Evolutionary conservation across 2,329 filamentous ascomycete species (phyloP).

Genomic region (Phialophora verrucosa): DNA sequence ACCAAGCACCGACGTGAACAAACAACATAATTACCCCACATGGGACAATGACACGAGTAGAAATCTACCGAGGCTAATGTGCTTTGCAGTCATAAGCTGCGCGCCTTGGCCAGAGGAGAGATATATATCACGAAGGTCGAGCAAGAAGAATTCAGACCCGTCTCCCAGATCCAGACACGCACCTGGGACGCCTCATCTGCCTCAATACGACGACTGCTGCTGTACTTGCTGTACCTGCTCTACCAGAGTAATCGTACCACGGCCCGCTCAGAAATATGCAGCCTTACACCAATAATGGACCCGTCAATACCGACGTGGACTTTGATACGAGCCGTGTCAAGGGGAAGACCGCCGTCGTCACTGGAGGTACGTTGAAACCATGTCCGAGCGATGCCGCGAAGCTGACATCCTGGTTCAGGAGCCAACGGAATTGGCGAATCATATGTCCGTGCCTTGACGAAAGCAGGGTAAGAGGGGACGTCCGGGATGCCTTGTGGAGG

Average conservation of each 20-base stretch:
- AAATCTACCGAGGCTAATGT: slow-evolving; percentile 10
- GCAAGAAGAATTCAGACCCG: background rate
- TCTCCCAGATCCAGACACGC: background rate
- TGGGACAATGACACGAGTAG: background rate
- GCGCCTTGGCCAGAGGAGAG: background rate
- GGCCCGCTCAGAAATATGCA: slow-evolving; percentile 16
- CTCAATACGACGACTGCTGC: background rate
- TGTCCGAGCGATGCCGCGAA: background rate
- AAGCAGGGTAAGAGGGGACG: slow-evolving; percentile 33
- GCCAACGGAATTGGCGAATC: slow-evolving; percentile 45
- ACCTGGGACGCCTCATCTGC: background rate
- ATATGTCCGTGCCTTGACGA: slow-evolving; percentile 42
- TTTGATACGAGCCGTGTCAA: slow-evolving; percentile 38
- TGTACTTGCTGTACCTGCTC: background rate
- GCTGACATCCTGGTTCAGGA: slow-evolving; percentile 33
- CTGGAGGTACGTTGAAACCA: slow-evolving; percentile 37
- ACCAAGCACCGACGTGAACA: background rate
- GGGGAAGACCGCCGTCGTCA: slow-evolving; percentile 45
- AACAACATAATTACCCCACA: background rate
- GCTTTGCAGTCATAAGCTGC: background rate
- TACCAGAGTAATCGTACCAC: background rate
- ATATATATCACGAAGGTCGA: background rate
- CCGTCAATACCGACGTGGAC: slow-evolving; percentile 30
- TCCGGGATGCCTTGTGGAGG: background rate
- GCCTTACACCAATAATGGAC: slow-evolving; percentile 30